These are phyloP conservation scores for Exophiala oligosperma DNA, from an alignment of 2,329 filamentous ascomycete genomes.

Conservation along the genomic window DNA sequence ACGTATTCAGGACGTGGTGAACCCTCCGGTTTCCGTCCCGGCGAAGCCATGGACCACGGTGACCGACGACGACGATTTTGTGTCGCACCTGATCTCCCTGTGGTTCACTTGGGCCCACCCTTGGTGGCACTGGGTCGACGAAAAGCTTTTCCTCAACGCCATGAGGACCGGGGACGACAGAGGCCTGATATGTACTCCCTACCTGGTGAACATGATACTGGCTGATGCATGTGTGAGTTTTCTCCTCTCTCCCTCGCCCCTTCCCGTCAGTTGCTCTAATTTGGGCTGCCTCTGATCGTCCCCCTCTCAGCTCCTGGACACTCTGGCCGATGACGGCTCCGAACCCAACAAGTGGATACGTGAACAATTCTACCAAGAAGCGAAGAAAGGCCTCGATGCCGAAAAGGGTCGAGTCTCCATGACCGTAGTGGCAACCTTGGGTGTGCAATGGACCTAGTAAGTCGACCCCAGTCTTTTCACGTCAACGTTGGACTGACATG, in stretches of 20 bases:
- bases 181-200: conserved; percentile 33
- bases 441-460: conserved; percentile 33
- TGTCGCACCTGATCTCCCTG: conserved; percentile 36
- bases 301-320: conserved; percentile 25
- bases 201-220: conserved; percentile 34
- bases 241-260: neutral
- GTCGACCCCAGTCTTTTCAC: conserved; percentile 1
- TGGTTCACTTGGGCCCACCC: conserved; percentile 37
- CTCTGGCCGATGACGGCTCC: conserved; percentile 30
- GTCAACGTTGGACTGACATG: neutral
- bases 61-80: conserved; percentile 35
- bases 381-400: conserved; percentile 33
- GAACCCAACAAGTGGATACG: conserved; percentile 28
- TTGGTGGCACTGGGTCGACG: conserved; percentile 35
- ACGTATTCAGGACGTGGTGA: conserved; percentile 31
- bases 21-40: conserved; percentile 32
- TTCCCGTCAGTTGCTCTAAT: neutral
- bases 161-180: conserved; percentile 34
- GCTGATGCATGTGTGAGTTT: conserved; percentile 35
- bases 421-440: conserved; percentile 35
- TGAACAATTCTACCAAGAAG: conserved; percentile 37
- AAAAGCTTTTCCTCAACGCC: conserved; percentile 35
- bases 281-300: neutral
- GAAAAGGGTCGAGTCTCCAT: conserved; percentile 35
- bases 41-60: conserved; percentile 37